These are phyloP conservation scores for Mycena crocata DNA, from an alignment of 768 basidiomycete species.

Conservation along the genomic window DNA sequence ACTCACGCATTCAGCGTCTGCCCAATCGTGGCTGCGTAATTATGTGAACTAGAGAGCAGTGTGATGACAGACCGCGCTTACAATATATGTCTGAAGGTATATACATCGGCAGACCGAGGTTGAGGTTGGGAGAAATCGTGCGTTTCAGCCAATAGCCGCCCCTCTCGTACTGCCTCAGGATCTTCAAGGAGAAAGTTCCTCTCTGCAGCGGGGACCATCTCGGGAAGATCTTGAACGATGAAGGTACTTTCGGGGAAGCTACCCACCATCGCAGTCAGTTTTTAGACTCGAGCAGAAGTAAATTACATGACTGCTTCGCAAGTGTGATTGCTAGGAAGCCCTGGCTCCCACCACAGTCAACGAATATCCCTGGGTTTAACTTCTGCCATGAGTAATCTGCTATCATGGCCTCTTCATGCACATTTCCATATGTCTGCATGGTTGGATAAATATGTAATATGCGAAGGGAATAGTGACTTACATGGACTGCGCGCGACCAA, in stretches of 20 bases:
- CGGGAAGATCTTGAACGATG: constrained; percentile 3
- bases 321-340: constrained; percentile 2
- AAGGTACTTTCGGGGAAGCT: constrained; percentile 3
- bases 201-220: background rate
- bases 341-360: constrained; percentile 11
- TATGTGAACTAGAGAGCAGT: too few relatives aligned
- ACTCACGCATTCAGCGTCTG: too few relatives aligned
- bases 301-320: background rate
- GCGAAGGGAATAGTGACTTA: background rate
- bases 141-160: background rate
- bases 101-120: constrained; percentile 9
- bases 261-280: background rate
- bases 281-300: background rate
- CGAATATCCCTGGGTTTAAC: background rate
- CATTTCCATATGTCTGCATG: background rate
- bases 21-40: too few relatives aligned
- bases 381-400: constrained; percentile 6
- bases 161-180: background rate
- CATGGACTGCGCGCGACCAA: background rate
- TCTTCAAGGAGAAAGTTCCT: background rate
- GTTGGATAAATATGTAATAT: background rate
- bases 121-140: constrained; percentile 15
- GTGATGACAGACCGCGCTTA: too few relatives aligned
- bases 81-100: constrained; percentile 9
- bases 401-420: background rate